Evolutionary conservation across 331 rosid species (phyloP), one percentile per base, ranked within the genome.

Genomic region (Saraca asoca): DNA sequence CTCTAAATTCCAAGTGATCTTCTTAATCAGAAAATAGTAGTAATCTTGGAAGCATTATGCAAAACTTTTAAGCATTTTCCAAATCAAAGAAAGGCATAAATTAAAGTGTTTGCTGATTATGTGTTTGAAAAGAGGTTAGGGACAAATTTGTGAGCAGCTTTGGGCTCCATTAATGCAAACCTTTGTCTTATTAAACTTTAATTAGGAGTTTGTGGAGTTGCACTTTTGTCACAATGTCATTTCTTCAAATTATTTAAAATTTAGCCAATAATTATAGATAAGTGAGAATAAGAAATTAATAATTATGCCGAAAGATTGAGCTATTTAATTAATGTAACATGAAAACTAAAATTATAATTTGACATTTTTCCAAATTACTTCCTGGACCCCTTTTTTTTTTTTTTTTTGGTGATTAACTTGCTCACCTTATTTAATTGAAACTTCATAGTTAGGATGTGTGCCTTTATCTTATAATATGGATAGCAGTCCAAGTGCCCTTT

Each of bases 171-270:
- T 66, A 51, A 66, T 67, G 48, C 24, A 54, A 58, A 69, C 12
- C 46, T 69, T 74, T 79, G 76, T 74, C 73, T 64, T 69, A 70
- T 69, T 77, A 39, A 41, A 48, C 52, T 58, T 68, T 51, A 9
- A 19, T 68, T 51, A 9, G 14, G 57, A 38, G 57, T 35, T 64
- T 64, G 72, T 51, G 62, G 69, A 43, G 57, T 58, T 79, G 61
- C 15, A 61, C 74, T 74, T 74, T 79, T 64, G 62, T 69, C 77
- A 70, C 73, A 76, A 41, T 50, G 44, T 44, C n/a, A 19, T 51
- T 55, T n/a, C 51, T 68, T 74, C 50, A 49, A 0, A 48, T 41
- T 37, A 29, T 16, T 31, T 39, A 73, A 29, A 5, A 45, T 61
- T 51, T 39, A 41, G 29, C 4, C 39, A 44, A 20, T 12, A n/a